Percentiles rank a stretch among this genome's conserved stretches.
Conservation (phyloP, 768 basidiomycete species). For the Tephrocybe sp. region DNA sequence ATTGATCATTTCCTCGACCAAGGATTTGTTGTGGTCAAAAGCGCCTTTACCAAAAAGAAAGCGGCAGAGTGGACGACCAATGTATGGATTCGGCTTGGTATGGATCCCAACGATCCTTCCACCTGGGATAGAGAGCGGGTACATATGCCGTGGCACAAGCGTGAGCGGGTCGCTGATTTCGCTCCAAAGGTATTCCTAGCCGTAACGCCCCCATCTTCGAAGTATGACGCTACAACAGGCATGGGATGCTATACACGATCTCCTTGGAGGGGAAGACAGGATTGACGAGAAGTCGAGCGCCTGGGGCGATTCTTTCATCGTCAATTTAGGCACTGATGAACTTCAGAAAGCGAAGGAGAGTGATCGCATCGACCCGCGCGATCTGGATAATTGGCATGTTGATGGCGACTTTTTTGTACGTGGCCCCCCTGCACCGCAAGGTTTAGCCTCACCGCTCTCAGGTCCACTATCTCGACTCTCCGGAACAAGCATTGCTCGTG, state of each 20-base stretch:
- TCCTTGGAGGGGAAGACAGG: slow-evolving; percentile 60
- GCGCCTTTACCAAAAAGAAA: slow-evolving; percentile 53
- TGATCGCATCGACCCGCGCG: slow-evolving; percentile 33
- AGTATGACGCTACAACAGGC: slow-evolving; percentile 30
- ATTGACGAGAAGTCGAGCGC: slow-evolving; percentile 45
- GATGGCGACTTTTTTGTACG: slow-evolving; percentile 59
- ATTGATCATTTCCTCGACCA: slow-evolving; percentile 54
- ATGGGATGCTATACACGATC: slow-evolving; percentile 61
- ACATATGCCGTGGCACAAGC: slow-evolving; percentile 55
- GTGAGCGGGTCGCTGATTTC: slow-evolving; percentile 46
- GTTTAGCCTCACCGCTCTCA: slow-evolving; percentile 17
- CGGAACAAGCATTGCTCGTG: slow-evolving; percentile 62
- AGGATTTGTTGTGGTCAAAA: slow-evolving; percentile 52
- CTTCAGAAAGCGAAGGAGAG: slow-evolving; percentile 26
- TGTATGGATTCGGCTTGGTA: slow-evolving; percentile 51
- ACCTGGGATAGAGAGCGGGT: slow-evolving; percentile 55
- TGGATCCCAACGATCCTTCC: slow-evolving; percentile 52
- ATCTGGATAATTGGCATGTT: slow-evolving; percentile 65
- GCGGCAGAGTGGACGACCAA: slow-evolving; percentile 49
- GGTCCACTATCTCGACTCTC: slow-evolving; percentile 65
- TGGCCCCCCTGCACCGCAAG: background rate
- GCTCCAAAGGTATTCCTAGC: slow-evolving; percentile 45
- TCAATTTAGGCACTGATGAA: slow-evolving; percentile 55
- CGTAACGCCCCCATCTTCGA: background rate
- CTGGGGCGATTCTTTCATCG: slow-evolving; percentile 64